Percentiles rank a stretch among this genome's conserved stretches.
Conservation (phyloP, 148 eudicot genomes). For the Drosera capensis region DNA sequence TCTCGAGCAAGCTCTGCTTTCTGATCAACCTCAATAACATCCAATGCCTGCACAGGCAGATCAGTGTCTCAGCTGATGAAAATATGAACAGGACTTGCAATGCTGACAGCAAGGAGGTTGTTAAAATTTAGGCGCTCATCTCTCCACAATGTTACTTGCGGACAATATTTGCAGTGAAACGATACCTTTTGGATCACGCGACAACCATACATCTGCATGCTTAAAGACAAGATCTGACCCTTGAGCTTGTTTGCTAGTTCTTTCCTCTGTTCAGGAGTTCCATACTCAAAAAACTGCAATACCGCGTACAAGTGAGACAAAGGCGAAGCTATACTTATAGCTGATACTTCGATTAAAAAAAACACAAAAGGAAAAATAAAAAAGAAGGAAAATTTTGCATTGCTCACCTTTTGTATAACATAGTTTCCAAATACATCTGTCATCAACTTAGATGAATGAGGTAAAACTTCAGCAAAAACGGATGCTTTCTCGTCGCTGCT, state of each 20-base stretch:
- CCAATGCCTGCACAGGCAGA: conserved; percentile 86
- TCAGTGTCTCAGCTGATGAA: not conserved
- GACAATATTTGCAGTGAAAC: not conserved
- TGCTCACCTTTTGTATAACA: conserved; percentile 50
- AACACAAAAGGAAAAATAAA: not conserved
- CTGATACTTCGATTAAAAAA: not conserved
- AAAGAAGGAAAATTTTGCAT: conserved; percentile 1
- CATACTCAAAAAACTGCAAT: conserved; percentile 35
- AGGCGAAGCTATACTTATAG: not conserved
- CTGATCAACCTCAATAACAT: conserved; percentile 77
- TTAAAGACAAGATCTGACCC: conserved; percentile 31
- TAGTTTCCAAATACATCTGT: conserved; percentile 78
- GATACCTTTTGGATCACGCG: conserved; percentile 52
- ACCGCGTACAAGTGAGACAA: not conserved
- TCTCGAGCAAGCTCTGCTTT: conserved; percentile 53
- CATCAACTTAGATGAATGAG: conserved; percentile 49
- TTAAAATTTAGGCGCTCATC: too few relatives aligned
- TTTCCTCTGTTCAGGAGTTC: conserved; percentile 32
- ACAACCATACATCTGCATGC: conserved; percentile 59
- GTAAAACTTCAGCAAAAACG: conserved; percentile 57
- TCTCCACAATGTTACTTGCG: not conserved
- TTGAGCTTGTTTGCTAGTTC: conserved; percentile 25
- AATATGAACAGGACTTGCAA: not conserved
- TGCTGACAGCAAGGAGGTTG: not conserved
- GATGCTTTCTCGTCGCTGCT: conserved; percentile 46